Evolutionary conservation across 1,139 yeast genomes (phyloP).

Genomic region (Geotrichum carabidarum): DNA sequence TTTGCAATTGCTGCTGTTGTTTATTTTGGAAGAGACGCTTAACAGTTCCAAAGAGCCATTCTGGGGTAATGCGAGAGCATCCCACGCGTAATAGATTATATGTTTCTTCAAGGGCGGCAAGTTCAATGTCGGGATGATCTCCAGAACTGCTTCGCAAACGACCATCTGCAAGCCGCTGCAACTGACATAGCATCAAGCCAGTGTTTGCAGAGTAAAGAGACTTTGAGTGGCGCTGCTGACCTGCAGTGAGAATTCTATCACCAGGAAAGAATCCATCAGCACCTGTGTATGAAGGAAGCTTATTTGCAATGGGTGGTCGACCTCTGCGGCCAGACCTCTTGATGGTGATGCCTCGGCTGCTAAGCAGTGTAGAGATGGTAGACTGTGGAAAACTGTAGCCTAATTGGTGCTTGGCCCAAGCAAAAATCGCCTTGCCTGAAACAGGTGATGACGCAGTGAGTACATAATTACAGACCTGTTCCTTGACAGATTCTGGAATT

Average conservation of each 20-base stretch:
- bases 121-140: conserved; percentile 4
- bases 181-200: neutral
- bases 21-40: too few relatives aligned
- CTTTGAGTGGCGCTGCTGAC: too few relatives aligned
- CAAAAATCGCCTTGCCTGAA: conserved; percentile 10
- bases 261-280: neutral
- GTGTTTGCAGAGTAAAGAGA: neutral
- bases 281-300: neutral
- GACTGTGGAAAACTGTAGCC: conserved; percentile 6
- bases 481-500: conserved; percentile 2
- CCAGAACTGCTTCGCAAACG: conserved; percentile 5
- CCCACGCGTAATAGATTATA: neutral
- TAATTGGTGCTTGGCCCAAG: conserved; percentile 8
- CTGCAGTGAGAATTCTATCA: neutral
- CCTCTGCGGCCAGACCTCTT: conserved; percentile 9
- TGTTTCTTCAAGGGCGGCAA: conserved; percentile 6
- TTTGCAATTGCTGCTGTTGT: too few relatives aligned
- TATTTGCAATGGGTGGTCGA: conserved; percentile 8
- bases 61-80: neutral
- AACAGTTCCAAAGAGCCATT: neutral
- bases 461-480: neutral
- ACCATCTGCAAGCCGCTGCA: conserved; percentile 9
- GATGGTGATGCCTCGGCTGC: conserved; percentile 8
- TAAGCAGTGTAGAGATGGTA: conserved; percentile 11
- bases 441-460: neutral